Conservation (phyloP, 2,329 filamentous ascomycete species). For the Magnaporthiopsis incrustans region DNA sequence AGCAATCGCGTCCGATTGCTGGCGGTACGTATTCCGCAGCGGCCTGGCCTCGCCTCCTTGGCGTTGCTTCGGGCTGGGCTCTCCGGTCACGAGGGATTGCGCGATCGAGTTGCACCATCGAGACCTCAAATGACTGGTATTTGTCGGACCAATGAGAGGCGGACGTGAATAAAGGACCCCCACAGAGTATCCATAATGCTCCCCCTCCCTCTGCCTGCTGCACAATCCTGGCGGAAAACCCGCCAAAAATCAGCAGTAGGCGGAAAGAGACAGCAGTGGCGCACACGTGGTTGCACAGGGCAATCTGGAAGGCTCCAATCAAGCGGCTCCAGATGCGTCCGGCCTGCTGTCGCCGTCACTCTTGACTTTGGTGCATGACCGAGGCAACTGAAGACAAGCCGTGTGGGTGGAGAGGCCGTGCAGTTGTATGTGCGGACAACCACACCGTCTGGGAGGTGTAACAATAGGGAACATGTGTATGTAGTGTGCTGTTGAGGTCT, state of each 20-base stretch:
- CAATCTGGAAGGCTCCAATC: constrained; percentile 24
- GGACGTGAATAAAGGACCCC: constrained; percentile 11
- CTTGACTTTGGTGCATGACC: neutral
- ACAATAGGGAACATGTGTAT: neutral
- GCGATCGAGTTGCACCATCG: constrained; percentile 35
- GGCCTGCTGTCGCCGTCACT: neutral
- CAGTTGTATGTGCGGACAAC: neutral
- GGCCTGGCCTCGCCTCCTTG: neutral
- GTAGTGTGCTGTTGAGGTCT: neutral
- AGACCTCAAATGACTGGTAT: constrained; percentile 20
- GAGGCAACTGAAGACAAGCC: neutral
- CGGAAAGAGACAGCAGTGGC: constrained; percentile 9
- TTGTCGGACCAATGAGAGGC: constrained; percentile 30
- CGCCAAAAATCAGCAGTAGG: neutral
- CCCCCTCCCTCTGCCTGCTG: neutral
- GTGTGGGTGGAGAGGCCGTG: neutral
- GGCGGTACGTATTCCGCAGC: neutral
- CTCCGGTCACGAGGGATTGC: constrained; percentile 51
- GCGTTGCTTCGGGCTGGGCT: neutral
- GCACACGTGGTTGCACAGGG: constrained; percentile 11
- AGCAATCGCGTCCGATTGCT: neutral
- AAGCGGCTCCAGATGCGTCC: constrained; percentile 11
- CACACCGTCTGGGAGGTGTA: neutral
- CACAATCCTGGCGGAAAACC: neutral
- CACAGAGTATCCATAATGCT: neutral